These are phyloP conservation scores for Colletotrichum siamense DNA, from an alignment of 2,329 filamentous ascomycete species.

Conservation along the genomic window DNA sequence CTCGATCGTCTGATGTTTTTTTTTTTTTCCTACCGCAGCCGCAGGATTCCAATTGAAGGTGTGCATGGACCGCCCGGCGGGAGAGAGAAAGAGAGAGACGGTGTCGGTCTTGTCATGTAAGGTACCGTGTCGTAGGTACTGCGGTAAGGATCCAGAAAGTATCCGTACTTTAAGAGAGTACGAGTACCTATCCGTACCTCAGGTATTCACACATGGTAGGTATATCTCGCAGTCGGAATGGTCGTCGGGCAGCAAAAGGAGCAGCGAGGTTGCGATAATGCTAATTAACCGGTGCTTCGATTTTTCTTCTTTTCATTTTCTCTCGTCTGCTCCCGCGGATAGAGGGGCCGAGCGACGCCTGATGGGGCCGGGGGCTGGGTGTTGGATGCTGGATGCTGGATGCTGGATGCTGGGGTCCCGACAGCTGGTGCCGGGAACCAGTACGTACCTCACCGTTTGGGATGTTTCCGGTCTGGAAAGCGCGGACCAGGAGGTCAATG, in stretches of 20 bases:
- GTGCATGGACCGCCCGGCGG: neutral
- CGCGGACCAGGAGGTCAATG: neutral
- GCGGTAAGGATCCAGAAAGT: neutral
- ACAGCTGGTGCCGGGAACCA: neutral
- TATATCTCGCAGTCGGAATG: neutral
- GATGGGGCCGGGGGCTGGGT: neutral
- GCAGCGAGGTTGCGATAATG: neutral
- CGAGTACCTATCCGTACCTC: neutral
- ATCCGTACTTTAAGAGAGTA: neutral
- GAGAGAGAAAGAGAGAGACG: neutral
- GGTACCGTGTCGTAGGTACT: neutral
- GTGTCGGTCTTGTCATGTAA: neutral
- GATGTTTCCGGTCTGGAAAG: neutral
- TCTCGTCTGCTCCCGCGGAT: constrained; percentile 4
- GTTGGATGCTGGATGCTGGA: neutral
- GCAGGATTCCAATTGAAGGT: neutral
- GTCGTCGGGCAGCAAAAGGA: neutral
- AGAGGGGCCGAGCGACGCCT: neutral
- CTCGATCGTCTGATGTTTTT: constrained; percentile 20
- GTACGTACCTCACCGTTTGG: neutral
- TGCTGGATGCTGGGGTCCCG: neutral
- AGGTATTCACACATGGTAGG: neutral
- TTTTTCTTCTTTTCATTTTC: neutral
- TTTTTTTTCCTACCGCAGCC: neutral
- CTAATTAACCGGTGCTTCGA: neutral